A percentile compares a stretch with the other conserved stretches of the same genome.
Conservation (phyloP, 148 eudicot species). For the Cornus florida region DNA sequence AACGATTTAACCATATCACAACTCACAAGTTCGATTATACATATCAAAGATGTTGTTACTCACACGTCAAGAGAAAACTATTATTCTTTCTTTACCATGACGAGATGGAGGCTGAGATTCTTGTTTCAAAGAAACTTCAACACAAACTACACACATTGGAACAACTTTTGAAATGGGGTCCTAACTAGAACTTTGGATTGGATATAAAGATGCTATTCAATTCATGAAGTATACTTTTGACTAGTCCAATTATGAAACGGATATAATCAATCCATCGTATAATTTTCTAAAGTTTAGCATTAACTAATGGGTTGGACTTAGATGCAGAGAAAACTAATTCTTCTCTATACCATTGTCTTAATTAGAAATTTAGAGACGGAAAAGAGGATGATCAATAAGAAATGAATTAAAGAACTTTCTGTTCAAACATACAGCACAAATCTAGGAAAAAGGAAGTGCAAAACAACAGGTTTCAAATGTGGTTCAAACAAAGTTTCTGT, state of each 20-base stretch:
- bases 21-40: no score
- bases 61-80: no score
- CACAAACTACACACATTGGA: not conserved
- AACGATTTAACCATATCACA: no score
- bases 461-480: no score
- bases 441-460: no score
- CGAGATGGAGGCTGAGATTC: not conserved
- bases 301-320: not conserved
- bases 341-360: not conserved
- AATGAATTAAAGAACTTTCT: no score
- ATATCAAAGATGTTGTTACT: no score
- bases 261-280: not conserved
- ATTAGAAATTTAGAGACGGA: not conserved
- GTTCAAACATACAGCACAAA: no score
- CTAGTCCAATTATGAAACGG: not conserved
- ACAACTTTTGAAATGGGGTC: not conserved
- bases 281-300: not conserved
- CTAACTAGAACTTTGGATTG: not conserved
- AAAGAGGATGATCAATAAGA: not conserved
- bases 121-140: slow-evolving; percentile 21
- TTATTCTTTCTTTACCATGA: slow-evolving; percentile 16
- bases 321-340: not conserved
- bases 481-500: no score
- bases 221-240: not conserved
- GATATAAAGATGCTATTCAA: not conserved